phyloP scores from a whole-genome alignment of 306 rosid genomes.

The Casuarina cunninghamiana region DNA sequence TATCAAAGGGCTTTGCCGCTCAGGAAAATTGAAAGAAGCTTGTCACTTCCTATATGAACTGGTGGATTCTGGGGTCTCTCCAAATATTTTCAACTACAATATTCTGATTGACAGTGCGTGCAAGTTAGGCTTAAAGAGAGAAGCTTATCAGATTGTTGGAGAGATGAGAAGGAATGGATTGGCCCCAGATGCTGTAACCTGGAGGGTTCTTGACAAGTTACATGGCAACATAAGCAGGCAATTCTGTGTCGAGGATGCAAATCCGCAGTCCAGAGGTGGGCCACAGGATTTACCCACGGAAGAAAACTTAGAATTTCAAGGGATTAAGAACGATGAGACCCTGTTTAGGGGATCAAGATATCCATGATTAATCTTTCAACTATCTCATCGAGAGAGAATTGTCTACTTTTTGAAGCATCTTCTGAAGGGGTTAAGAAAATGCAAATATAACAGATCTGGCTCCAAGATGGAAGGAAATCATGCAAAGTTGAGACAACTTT shows the following conservation, averaged over 20 bases:
- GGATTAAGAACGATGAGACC: background rate
- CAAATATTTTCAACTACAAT: conserved; percentile 74
- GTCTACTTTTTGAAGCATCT: background rate
- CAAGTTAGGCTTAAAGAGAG: conserved; percentile 55
- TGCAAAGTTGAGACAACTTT: background rate
- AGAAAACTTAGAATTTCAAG: conserved; percentile 3
- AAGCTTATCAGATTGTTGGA: conserved; percentile 64
- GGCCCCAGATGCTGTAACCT: conserved; percentile 75
- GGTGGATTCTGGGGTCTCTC: conserved; percentile 74
- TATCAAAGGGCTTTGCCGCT: conserved; percentile 69
- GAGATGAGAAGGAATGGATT: conserved; percentile 86
- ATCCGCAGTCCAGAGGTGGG: conserved; percentile 4
- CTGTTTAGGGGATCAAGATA: background rate
- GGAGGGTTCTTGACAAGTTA: conserved; percentile 86
- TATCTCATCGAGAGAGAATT: background rate
- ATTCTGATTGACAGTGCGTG: conserved; percentile 70
- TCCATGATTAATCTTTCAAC: background rate
- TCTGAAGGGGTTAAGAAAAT: background rate
- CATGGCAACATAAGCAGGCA: conserved; percentile 30
- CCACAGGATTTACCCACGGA: conserved; percentile 2
- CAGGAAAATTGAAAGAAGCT: conserved; percentile 58
- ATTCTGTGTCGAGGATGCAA: conserved; percentile 31
- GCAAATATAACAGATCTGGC: background rate
- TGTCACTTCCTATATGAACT: conserved; percentile 80
- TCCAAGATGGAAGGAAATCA: background rate